A percentile compares a stretch with the other conserved stretches of the same genome.
Evolutionary conservation across 805 yeast genomes (phyloP).

Genomic region (Diddensiella transvaalensis): DNA sequence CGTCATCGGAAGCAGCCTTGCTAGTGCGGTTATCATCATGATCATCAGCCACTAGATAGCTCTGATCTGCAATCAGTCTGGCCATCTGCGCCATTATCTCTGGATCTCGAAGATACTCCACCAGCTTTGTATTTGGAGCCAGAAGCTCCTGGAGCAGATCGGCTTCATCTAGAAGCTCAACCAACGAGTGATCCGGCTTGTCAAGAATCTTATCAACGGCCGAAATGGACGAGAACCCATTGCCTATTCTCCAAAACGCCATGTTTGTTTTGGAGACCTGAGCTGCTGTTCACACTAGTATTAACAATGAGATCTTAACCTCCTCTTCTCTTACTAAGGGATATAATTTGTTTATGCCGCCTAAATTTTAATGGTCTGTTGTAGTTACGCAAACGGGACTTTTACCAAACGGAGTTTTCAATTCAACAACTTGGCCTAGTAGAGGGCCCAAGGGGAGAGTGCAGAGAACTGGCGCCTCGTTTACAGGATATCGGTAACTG

Average conservation of each 20-base stretch:
- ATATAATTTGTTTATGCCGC: not conserved
- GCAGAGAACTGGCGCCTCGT: too few relatives aligned
- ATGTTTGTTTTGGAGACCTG: constrained; percentile 22
- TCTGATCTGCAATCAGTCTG: constrained; percentile 15
- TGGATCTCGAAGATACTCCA: constrained; percentile 78
- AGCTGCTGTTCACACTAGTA: not conserved
- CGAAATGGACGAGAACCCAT: constrained; percentile 53
- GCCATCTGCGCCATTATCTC: constrained; percentile 66
- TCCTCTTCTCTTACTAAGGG: not conserved
- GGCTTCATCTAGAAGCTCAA: constrained; percentile 66
- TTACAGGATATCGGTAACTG: too few relatives aligned
- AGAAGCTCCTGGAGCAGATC: constrained; percentile 70
- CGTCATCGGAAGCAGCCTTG: constrained; percentile 4
- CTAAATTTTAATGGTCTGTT: not conserved
- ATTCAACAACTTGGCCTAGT: too few relatives aligned
- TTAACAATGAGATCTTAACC: too few relatives aligned
- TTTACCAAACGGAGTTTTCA: too few relatives aligned
- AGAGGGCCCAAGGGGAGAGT: too few relatives aligned
- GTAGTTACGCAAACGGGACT: not conserved
- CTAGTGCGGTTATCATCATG: not conserved
- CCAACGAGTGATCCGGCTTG: constrained; percentile 40
- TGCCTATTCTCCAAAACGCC: constrained; percentile 62
- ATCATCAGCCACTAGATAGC: not conserved
- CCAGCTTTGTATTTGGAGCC: constrained; percentile 67
- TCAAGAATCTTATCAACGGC: constrained; percentile 51